Evolutionary conservation across 306 rosid species (phyloP).

Genomic region (Quercus bicolor): DNA sequence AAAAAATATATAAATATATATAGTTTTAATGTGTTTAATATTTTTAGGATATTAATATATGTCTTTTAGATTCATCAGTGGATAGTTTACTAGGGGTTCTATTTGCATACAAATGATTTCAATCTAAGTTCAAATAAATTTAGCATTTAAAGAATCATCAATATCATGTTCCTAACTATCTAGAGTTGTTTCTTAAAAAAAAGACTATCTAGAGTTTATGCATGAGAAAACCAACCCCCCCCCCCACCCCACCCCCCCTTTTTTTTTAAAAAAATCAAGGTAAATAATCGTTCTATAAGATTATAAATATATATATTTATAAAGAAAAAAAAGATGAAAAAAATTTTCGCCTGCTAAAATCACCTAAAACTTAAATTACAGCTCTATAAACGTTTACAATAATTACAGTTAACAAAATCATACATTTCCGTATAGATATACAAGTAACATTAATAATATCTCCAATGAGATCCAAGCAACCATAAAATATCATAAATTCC

Average conservation of each 20-base stretch:
- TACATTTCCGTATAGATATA: no score
- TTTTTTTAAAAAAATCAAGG: no score
- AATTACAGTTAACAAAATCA: no score
- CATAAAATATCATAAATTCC: background rate
- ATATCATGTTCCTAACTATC: background rate
- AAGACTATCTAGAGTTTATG: background rate
- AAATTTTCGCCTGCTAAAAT: no score
- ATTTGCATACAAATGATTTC: conserved; percentile 17
- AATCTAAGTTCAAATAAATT: conserved; percentile 7
- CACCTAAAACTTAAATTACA: no score
- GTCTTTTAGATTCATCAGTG: background rate
- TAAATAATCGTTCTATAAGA: no score
- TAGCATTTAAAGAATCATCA: background rate
- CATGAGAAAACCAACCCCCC: background rate
- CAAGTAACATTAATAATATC: background rate
- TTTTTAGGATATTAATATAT: background rate
- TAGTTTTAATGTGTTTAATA: background rate
- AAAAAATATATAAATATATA: no score
- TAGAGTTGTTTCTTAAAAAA: background rate
- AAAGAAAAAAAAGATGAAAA: no score
- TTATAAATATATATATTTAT: no score
- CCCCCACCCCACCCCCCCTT: background rate
- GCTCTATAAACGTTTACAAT: no score
- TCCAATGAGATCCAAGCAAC: background rate
- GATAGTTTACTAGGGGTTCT: background rate